Conservation (phyloP, 2,329 filamentous ascomycete genomes). For the Westerdykella ornata region DNA sequence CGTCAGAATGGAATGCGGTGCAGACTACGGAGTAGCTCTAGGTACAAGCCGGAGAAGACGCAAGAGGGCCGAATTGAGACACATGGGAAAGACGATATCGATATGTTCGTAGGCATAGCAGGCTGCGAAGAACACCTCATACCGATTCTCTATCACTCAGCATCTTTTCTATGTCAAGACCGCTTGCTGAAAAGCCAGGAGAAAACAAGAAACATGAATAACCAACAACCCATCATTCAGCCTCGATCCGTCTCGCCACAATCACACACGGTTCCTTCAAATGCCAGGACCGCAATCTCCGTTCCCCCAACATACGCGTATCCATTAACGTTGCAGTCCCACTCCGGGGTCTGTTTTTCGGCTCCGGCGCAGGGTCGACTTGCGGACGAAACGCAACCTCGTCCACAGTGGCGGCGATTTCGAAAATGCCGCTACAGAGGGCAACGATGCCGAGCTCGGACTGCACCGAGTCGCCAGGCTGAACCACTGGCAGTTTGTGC, state of each 20-base stretch:
- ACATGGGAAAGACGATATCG: too few relatives aligned
- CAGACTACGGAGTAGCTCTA: too few relatives aligned
- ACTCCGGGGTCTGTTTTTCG: constrained; percentile 16
- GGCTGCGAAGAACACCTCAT: too few relatives aligned
- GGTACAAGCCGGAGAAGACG: too few relatives aligned
- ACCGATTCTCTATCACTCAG: too few relatives aligned
- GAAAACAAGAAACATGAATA: not conserved
- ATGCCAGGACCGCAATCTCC: constrained; percentile 41
- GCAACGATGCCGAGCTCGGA: constrained; percentile 64
- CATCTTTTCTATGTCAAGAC: too few relatives aligned
- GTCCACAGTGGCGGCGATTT: constrained; percentile 73
- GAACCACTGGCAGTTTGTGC: constrained; percentile 59
- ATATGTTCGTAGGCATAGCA: too few relatives aligned
- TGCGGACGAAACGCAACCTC: constrained; percentile 54
- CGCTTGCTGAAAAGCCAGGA: too few relatives aligned
- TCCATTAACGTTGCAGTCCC: constrained; percentile 23
- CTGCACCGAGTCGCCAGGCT: constrained; percentile 53
- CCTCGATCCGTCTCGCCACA: constrained; percentile 24
- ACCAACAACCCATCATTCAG: not conserved
- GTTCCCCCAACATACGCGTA: constrained; percentile 27
- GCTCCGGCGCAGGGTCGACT: constrained; percentile 15
- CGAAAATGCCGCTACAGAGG: constrained; percentile 74
- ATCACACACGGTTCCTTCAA: constrained; percentile 42
- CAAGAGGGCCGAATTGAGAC: too few relatives aligned
- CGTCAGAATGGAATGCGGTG: too few relatives aligned